Conservation (phyloP, 208 protist genomes). For the Leishmania amazonensis region DNA sequence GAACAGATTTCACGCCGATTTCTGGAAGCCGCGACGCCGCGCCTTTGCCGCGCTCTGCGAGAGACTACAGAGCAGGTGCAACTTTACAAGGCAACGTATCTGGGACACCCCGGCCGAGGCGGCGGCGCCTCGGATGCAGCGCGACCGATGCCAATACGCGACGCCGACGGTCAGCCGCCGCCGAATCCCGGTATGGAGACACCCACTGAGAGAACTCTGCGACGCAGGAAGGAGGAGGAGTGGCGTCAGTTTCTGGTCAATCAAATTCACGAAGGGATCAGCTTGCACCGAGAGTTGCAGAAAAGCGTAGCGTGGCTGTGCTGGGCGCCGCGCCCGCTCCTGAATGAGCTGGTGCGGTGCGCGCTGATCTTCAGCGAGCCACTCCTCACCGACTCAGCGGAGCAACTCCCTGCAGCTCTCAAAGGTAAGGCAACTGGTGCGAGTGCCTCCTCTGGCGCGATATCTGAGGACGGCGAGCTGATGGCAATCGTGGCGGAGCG, state of each 20-base stretch:
- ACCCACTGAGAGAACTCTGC: constrained; percentile 3
- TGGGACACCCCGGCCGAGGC: neutral
- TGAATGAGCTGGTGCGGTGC: constrained; percentile 53
- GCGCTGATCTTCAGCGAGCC: constrained; percentile 33
- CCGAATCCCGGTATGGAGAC: neutral
- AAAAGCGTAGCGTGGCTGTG: constrained; percentile 17
- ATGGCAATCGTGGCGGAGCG: neutral
- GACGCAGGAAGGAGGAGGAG: constrained; percentile 3
- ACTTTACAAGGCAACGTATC: constrained; percentile 12
- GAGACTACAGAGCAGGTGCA: constrained; percentile 27
- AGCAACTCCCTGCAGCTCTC: too few species aligned
- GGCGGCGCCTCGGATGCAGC: neutral
- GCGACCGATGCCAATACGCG: neutral
- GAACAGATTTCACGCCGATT: constrained; percentile 27
- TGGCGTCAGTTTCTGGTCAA: constrained; percentile 1
- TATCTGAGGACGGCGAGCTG: neutral
- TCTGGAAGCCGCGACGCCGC: constrained; percentile 34
- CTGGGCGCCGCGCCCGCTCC: constrained; percentile 51
- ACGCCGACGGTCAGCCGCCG: neutral
- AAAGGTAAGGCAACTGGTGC: neutral
- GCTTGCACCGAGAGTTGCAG: constrained; percentile 26
- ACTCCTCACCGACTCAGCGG: neutral
- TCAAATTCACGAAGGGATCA: constrained; percentile 2
- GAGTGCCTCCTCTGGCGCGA: neutral
- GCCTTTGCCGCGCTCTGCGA: constrained; percentile 39